Conservation (phyloP, 169 alveolate species). For the Cryptosporidium baileyi region DNA sequence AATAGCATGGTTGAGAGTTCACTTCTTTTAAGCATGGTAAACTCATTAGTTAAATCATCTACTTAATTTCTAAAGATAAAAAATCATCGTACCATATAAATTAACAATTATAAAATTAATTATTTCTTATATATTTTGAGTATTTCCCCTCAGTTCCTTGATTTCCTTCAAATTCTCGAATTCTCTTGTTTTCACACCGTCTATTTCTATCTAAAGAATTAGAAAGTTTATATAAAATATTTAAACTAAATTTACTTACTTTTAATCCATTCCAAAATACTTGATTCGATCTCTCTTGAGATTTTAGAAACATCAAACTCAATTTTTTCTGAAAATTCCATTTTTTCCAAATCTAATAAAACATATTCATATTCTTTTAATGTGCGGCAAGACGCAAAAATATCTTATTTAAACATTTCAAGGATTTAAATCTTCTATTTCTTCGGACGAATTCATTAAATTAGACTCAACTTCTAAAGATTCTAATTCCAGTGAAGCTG, state of each 20-base stretch:
- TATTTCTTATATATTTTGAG: too few relatives aligned
- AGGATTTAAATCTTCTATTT: not conserved
- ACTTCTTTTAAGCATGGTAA: slow-evolving; percentile 10
- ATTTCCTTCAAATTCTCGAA: not conserved
- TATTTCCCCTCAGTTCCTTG: not conserved
- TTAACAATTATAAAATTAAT: too few relatives aligned
- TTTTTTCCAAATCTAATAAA: not conserved
- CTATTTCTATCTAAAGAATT: too few relatives aligned
- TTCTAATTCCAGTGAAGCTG: slow-evolving; percentile 22
- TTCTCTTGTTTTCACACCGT: not conserved
- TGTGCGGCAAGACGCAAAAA: not conserved
- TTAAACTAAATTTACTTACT: not conserved
- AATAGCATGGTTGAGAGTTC: slow-evolving; percentile 35
- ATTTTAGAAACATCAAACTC: slow-evolving; percentile 35
- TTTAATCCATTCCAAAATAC: slow-evolving; percentile 9
- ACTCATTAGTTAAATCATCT: slow-evolving; percentile 1
- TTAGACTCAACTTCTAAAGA: slow-evolving; percentile 35
- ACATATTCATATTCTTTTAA: not conserved
- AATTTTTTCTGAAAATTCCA: not conserved
- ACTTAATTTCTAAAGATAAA: too few relatives aligned
- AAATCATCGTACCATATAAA: too few relatives aligned
- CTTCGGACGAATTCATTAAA: not conserved
- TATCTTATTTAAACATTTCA: not conserved
- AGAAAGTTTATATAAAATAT: too few relatives aligned
- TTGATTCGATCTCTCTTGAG: not conserved